Conservation (phyloP, 108 stramenopile genomes). For the Cyclotella atomus region DNA sequence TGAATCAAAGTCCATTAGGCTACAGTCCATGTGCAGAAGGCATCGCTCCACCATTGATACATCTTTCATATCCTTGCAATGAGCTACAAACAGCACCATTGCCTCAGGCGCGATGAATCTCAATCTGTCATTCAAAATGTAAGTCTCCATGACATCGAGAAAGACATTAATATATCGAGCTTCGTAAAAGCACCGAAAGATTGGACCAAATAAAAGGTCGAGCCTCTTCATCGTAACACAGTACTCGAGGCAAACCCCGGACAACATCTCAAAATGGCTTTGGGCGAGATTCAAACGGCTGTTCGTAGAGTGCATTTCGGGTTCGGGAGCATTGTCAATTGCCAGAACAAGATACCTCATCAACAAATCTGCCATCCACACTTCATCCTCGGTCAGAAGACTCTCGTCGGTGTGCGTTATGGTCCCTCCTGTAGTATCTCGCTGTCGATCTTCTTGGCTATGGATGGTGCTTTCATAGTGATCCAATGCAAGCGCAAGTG, state of each 20-base stretch:
- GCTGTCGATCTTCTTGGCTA: constrained; percentile 74
- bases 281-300: constrained; percentile 70
- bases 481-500: constrained; percentile 86
- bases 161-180: constrained; percentile 71
- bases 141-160: constrained; percentile 90
- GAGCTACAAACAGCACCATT: constrained; percentile 83
- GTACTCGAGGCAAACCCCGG: constrained; percentile 91
- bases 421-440: constrained; percentile 27
- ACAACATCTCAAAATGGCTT: constrained; percentile 93
- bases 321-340: constrained; percentile 90
- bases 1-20: constrained; percentile 87
- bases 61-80: constrained; percentile 77
- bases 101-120: constrained; percentile 88
- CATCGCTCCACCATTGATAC: constrained; percentile 87
- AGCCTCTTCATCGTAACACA: constrained; percentile 82
- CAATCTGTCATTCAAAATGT: constrained; percentile 85
- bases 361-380: constrained; percentile 87
- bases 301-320: constrained; percentile 10
- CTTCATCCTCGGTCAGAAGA: constrained; percentile 76
- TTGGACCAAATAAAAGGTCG: constrained; percentile 88
- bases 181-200: constrained; percentile 80
- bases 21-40: constrained; percentile 89
- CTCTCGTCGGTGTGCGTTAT: constrained; percentile 8
- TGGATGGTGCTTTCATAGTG: constrained; percentile 81
- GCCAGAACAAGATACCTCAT: constrained; percentile 87